Evolutionary conservation across 495 filamentous ascomycete species (phyloP).

Genomic region (Xylaria grammica): DNA sequence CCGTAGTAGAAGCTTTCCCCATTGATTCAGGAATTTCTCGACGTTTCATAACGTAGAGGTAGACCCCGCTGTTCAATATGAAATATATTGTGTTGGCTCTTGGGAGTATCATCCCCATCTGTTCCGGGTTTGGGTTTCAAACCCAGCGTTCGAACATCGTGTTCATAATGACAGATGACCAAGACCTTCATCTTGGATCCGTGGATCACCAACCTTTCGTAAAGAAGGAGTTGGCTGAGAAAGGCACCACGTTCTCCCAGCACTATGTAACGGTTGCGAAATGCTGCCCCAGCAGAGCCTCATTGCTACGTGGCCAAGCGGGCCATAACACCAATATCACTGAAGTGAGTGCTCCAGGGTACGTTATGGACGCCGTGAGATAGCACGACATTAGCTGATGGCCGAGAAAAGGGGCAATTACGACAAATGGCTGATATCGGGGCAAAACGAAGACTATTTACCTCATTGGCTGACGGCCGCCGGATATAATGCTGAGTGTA

Average conservation of each 20-base stretch:
- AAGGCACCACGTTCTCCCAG: constrained; percentile 52
- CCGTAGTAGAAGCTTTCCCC: background rate
- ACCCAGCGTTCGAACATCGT: constrained; percentile 49
- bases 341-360: constrained; percentile 53
- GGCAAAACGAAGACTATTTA: constrained; percentile 62
- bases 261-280: constrained; percentile 52
- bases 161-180: constrained; percentile 61
- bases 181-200: constrained; percentile 56
- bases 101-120: background rate
- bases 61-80: background rate
- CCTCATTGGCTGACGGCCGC: constrained; percentile 62
- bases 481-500: constrained; percentile 54
- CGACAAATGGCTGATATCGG: constrained; percentile 60
- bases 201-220: constrained; percentile 49
- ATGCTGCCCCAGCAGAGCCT: constrained; percentile 60
- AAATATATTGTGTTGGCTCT: background rate
- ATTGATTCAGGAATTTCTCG: background rate
- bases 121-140: background rate
- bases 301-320: constrained; percentile 58
- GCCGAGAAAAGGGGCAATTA: background rate
- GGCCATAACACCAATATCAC: constrained; percentile 70
- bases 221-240: constrained; percentile 40
- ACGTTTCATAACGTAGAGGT: background rate
- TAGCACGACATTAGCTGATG: background rate
- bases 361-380: background rate